These are phyloP conservation scores for Sporothrix pseudoabietina DNA, from an alignment of 2,329 filamentous ascomycete genomes.

Conservation along the genomic window DNA sequence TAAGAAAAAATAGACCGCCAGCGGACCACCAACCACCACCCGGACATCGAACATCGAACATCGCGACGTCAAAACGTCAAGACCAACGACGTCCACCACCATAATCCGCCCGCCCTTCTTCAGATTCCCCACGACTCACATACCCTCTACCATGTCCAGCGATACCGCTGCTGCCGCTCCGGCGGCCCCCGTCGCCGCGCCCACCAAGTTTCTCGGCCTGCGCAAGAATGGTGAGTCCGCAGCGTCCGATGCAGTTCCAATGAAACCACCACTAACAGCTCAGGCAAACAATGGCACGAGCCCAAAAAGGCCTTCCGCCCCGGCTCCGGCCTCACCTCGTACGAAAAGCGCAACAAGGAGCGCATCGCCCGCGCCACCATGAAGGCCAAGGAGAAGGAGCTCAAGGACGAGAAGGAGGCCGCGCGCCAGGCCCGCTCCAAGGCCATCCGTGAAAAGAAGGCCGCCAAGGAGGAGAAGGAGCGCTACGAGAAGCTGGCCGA, in stretches of 20 bases:
- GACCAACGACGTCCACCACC: neutral
- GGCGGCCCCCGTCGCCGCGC: conserved; percentile 33
- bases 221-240: conserved; percentile 76
- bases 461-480: conserved; percentile 89
- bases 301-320: conserved; percentile 85
- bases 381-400: conserved; percentile 91
- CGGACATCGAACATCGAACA: neutral
- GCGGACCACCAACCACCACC: neutral
- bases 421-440: conserved; percentile 70
- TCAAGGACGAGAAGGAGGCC: conserved; percentile 95
- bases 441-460: conserved; percentile 79
- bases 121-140: neutral
- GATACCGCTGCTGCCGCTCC: conserved; percentile 42
- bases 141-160: conserved; percentile 47
- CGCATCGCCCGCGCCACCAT: conserved; percentile 71
- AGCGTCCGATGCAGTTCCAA: neutral
- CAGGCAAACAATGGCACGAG: conserved; percentile 94
- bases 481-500: conserved; percentile 91
- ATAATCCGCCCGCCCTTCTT: neutral
- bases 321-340: conserved; percentile 73
- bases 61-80: neutral
- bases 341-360: conserved; percentile 71
- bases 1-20: neutral
- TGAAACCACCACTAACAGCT: neutral
- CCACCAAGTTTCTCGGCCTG: conserved; percentile 61